phyloP scores from a whole-genome alignment of 768 basidiomycete genomes.

The Arthromyces matolae region DNA sequence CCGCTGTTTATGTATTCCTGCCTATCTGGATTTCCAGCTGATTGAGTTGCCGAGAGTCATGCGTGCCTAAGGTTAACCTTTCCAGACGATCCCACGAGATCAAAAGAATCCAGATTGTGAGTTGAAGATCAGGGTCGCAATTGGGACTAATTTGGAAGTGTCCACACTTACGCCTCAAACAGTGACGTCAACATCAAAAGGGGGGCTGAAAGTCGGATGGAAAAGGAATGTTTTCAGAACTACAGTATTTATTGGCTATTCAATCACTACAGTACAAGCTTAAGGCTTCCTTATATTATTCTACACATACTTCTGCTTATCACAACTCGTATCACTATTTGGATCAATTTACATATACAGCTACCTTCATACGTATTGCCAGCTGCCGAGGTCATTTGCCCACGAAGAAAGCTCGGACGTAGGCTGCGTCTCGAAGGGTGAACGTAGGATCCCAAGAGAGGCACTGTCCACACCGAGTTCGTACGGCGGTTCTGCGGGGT shows the following conservation, averaged over 20 bases:
- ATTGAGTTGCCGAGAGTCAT: conserved; percentile 13
- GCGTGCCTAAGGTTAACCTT: conserved; percentile 16
- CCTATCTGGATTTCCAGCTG: too few relatives aligned
- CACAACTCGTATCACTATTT: too few relatives aligned
- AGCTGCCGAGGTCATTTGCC: conserved; percentile 51
- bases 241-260: background rate
- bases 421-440: conserved; percentile 41
- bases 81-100: conserved; percentile 14
- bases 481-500: conserved; percentile 20
- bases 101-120: too few relatives aligned
- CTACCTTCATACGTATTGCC: conserved; percentile 53
- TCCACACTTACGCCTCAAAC: conserved; percentile 2
- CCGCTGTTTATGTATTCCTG: background rate
- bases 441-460: conserved; percentile 30
- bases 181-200: conserved; percentile 17
- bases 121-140: conserved; percentile 22
- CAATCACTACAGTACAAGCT: conserved; percentile 5
- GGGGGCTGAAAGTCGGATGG: background rate
- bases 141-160: conserved; percentile 7
- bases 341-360: conserved; percentile 5
- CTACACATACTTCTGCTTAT: too few relatives aligned
- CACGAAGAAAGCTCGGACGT: conserved; percentile 46
- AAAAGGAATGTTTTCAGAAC: too few relatives aligned
- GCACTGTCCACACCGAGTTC: conserved; percentile 20
- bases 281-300: background rate